Evolutionary conservation across 2,329 filamentous ascomycete species (phyloP).

Genomic region (Pseudogymnoascus sp.): DNA sequence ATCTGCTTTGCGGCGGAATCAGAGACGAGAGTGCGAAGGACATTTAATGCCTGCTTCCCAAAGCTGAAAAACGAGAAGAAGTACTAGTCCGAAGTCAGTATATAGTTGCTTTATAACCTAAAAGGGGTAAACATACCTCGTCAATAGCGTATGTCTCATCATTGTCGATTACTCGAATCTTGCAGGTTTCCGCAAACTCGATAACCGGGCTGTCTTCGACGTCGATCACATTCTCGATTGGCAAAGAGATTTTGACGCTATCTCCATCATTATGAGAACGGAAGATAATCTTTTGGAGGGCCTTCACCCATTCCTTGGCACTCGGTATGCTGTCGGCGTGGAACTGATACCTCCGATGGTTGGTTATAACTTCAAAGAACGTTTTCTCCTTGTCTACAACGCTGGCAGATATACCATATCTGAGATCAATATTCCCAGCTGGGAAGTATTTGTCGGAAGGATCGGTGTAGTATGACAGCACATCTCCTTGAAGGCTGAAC

Average conservation of each 20-base stretch:
- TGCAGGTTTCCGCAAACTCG: constrained; percentile 88
- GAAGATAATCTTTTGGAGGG: constrained; percentile 90
- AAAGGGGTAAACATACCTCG: constrained; percentile 52
- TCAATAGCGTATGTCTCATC: constrained; percentile 93
- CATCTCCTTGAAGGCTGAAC: constrained; percentile 88
- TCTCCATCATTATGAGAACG: constrained; percentile 93
- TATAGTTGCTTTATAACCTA: not conserved
- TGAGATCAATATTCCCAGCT: constrained; percentile 81
- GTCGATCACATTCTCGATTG: constrained; percentile 82
- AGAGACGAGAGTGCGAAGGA: constrained; percentile 47
- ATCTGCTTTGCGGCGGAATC: constrained; percentile 29
- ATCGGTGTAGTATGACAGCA: constrained; percentile 81
- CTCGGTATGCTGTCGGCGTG: constrained; percentile 79
- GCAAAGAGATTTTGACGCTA: constrained; percentile 90
- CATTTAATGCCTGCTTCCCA: constrained; percentile 73
- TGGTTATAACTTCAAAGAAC: constrained; percentile 74
- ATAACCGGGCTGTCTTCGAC: constrained; percentile 87
- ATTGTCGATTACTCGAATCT: constrained; percentile 85
- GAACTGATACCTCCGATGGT: constrained; percentile 79
- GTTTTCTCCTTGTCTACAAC: constrained; percentile 66
- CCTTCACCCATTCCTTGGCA: constrained; percentile 94
- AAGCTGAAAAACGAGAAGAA: constrained; percentile 94
- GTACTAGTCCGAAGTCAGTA: constrained; percentile 52
- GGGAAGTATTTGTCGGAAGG: constrained; percentile 85
- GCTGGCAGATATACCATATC: constrained; percentile 83